phyloP scores from a whole-genome alignment of 2,329 filamentous ascomycete genomes.

The Rachicladosporium sp. region DNA sequence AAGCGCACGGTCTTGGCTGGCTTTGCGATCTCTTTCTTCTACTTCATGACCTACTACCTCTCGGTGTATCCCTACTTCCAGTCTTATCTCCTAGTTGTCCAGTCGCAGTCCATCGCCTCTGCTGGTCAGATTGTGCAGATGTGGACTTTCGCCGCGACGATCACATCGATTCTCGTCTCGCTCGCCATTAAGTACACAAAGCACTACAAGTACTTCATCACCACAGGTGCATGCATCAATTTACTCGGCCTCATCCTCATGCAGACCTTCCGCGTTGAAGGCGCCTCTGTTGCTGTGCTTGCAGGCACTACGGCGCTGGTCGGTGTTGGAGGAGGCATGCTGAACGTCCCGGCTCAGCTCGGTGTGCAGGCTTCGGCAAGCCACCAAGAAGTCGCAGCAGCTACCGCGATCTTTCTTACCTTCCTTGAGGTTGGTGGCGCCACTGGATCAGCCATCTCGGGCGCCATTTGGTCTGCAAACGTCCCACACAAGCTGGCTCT shows the following conservation, averaged over 20 bases:
- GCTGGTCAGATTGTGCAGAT: slow-evolving; percentile 53
- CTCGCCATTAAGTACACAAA: slow-evolving; percentile 51
- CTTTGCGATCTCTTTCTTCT: slow-evolving; percentile 53
- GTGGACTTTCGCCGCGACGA: slow-evolving; percentile 53
- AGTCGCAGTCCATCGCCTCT: slow-evolving; percentile 43
- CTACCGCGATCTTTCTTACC: slow-evolving; percentile 45
- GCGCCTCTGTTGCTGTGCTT: slow-evolving; percentile 33
- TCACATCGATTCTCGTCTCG: slow-evolving; percentile 48
- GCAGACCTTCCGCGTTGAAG: slow-evolving; percentile 38
- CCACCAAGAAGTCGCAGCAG: slow-evolving; percentile 41
- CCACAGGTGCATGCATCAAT: slow-evolving; percentile 44
- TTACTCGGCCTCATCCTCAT: slow-evolving; percentile 44
- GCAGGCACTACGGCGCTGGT: slow-evolving; percentile 41
- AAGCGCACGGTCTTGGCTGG: slow-evolving; percentile 52
- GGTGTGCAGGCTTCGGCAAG: slow-evolving; percentile 43
- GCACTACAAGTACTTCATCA: slow-evolving; percentile 50
- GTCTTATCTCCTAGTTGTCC: slow-evolving; percentile 54
- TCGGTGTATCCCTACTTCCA: slow-evolving; percentile 58
- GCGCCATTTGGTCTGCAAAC: slow-evolving; percentile 40
- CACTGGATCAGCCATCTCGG: slow-evolving; percentile 40
- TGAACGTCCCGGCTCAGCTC: slow-evolving; percentile 45
- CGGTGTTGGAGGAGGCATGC: slow-evolving; percentile 43
- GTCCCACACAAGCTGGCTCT: slow-evolving; percentile 36
- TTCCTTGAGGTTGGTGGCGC: slow-evolving; percentile 43
- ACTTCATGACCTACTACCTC: slow-evolving; percentile 59